phyloP scores from a whole-genome alignment of 805 yeast genomes.

The Candida chauliodis region DNA sequence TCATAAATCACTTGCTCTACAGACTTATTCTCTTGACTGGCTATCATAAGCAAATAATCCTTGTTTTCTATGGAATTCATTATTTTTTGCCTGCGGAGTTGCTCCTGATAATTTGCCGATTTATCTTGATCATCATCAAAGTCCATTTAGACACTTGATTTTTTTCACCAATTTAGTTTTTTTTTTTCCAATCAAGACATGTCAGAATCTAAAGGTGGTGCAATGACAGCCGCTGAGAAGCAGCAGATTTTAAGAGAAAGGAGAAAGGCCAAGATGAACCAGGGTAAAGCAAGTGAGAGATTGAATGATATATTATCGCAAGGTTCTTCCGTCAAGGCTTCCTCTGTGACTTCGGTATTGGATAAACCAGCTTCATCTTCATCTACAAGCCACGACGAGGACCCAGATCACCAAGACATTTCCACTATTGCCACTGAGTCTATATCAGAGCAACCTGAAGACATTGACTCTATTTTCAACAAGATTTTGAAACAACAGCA shows the following conservation, averaged over 20 bases:
- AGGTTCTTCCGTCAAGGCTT: conserved; percentile 35
- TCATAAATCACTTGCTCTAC: conserved; percentile 43
- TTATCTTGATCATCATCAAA: not conserved
- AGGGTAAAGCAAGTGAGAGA: conserved; percentile 53
- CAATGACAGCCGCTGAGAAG: conserved; percentile 55
- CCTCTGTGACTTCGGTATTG: conserved; percentile 31
- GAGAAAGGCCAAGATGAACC: conserved; percentile 59
- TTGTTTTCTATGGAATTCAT: conserved; percentile 37
- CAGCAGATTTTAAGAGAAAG: conserved; percentile 57
- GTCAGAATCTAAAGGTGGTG: conserved; percentile 11
- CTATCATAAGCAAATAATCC: conserved; percentile 35
- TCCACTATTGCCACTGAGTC: conserved; percentile 14
- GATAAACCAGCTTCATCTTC: conserved; percentile 17
- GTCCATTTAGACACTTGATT: not conserved
- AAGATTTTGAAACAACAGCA: conserved; percentile 22
- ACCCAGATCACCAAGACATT: conserved; percentile 41
- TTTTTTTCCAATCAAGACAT: conserved; percentile 5
- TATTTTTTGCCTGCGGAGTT: conserved; percentile 30
- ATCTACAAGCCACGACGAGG: conserved; percentile 21
- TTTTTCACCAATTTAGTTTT: not conserved
- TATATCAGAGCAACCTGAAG: conserved; percentile 13
- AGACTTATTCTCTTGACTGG: conserved; percentile 40
- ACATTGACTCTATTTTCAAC: conserved; percentile 33
- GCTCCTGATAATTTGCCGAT: conserved; percentile 21
- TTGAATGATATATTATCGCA: conserved; percentile 42